Conservation (phyloP, 352 stramenopile genomes). For the Pythium phragmiticola region DNA sequence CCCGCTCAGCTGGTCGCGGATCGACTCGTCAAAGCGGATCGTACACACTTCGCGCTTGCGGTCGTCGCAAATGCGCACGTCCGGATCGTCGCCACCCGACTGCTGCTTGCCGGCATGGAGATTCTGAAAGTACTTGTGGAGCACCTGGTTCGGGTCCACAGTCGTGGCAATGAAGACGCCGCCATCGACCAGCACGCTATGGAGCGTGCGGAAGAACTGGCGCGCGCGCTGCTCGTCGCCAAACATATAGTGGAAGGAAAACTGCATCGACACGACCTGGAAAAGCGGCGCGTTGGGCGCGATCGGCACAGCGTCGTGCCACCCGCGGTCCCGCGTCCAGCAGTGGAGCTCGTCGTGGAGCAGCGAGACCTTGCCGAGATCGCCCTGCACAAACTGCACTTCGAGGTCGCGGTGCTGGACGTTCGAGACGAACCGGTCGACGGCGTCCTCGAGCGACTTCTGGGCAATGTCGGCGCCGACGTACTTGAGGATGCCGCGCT, state of each 20-base stretch:
- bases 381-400: slow-evolving; percentile 76
- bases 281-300: slow-evolving; percentile 59
- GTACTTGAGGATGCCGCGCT: slow-evolving; percentile 91
- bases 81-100: slow-evolving; percentile 26
- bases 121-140: slow-evolving; percentile 81
- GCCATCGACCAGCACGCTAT: slow-evolving; percentile 88
- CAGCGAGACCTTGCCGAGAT: slow-evolving; percentile 71
- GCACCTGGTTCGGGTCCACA: slow-evolving; percentile 93
- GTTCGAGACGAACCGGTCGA: slow-evolving; percentile 78
- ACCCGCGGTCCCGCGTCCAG: slow-evolving; percentile 62
- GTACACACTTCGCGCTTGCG: slow-evolving; percentile 77
- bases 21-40: slow-evolving; percentile 70
- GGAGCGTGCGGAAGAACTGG: slow-evolving; percentile 94
- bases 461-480: slow-evolving; percentile 98
- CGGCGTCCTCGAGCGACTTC: slow-evolving; percentile 94
- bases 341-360: slow-evolving; percentile 63
- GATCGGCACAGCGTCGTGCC: slow-evolving; percentile 57
- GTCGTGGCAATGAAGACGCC: slow-evolving; percentile 97
- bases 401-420: slow-evolving; percentile 69
- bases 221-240: slow-evolving; percentile 86
- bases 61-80: slow-evolving; percentile 70
- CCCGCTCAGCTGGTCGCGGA: slow-evolving; percentile 43
- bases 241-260: slow-evolving; percentile 99
- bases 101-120: slow-evolving; percentile 37
- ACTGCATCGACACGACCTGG: slow-evolving; percentile 98